Base-by-base conservation (phyloP, 805 yeast species). In the Spencermartinsiella europaea region DNA sequence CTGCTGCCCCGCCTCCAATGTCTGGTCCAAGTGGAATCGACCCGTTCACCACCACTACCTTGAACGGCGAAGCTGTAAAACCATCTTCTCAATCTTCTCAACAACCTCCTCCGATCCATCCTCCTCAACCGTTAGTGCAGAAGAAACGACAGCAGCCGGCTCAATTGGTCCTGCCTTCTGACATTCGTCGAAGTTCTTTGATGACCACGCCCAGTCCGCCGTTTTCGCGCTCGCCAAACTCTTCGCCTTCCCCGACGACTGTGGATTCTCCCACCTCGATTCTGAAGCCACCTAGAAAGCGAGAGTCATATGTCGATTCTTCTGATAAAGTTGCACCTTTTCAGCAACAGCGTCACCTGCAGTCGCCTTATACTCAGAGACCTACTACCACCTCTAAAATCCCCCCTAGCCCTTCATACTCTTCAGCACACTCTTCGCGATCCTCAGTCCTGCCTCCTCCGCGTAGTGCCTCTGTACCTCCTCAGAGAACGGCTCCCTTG, bases 131-230 rank as follows among this genome's bases (percentile, higher is more conserved):
- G 27, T 12, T 12, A 25, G 31, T 12, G 12, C 7, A 7, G 7
- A 7, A 25, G 12, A 17, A 39, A 39, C 38, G 22, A 34, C 38
- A 42, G 22, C 16, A 33, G 15, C 51, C 47, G 17, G 48, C 52
- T 3, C 46, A 49, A 22, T 36, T 54, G 47, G 54, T 54, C 1
- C 37, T 55, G 33, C 58, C 58, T 2, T 51, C 55, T 16, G 58
- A 55, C 27, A 44, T 45, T 14, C 46, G 59, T 5, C 41, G 57
- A 25, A 46, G 37, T 22, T 50, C 58, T 3, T 22, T 45, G 15
- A 43, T 47, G 25, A 37, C 44, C 31, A 31, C 33, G 19, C 38
- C 45, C 15, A 28, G 27, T 38, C 46, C 38, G 17, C 45, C 50
- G 15, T 42, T 42, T 7, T 46, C 54, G 8, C 22, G 41, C 12